Percentiles rank a stretch among this genome's conserved stretches.
phyloP scores from a whole-genome alignment of 2,329 filamentous ascomycete genomes.

The Epicoccum nigrum region DNA sequence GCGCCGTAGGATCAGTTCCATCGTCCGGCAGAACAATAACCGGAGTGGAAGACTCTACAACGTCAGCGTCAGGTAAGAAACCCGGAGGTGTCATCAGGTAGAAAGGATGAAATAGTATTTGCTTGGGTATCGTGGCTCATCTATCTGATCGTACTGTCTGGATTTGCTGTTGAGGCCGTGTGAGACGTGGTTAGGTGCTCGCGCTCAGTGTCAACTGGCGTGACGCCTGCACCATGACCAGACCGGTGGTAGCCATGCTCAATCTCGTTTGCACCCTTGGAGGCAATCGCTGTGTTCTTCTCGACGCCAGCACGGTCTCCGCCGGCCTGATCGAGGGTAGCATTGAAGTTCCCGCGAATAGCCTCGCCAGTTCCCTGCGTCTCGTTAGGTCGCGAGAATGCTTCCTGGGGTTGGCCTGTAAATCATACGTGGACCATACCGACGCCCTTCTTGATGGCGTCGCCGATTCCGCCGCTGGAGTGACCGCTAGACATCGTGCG shows the following conservation, averaged over 20 bases:
- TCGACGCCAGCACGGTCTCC: slow-evolving; percentile 37
- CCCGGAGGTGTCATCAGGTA: background rate
- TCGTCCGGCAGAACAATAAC: slow-evolving; percentile 7
- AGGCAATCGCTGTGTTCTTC: slow-evolving; percentile 42
- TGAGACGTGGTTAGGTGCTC: slow-evolving; percentile 30
- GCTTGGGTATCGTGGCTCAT: slow-evolving; percentile 5
- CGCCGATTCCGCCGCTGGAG: slow-evolving; percentile 34
- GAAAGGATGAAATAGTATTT: slow-evolving; percentile 25
- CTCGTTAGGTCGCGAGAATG: slow-evolving; percentile 15
- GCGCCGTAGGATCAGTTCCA: slow-evolving; percentile 7
- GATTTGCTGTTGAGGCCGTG: slow-evolving; percentile 35
- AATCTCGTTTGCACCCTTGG: slow-evolving; percentile 44
- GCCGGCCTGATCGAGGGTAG: slow-evolving; percentile 41
- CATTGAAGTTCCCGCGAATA: slow-evolving; percentile 48
- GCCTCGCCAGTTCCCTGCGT: slow-evolving; percentile 46
- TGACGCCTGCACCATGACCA: slow-evolving; percentile 38
- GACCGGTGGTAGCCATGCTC: slow-evolving; percentile 42
- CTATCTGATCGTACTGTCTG: slow-evolving; percentile 26
- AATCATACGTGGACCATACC: slow-evolving; percentile 43
- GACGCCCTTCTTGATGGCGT: slow-evolving; percentile 43
- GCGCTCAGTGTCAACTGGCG: slow-evolving; percentile 33
- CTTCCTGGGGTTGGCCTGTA: background rate
- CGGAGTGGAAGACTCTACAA: slow-evolving; percentile 3
- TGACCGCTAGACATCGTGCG: slow-evolving; percentile 34
- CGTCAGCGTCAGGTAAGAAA: slow-evolving; percentile 10